Evolutionary conservation across 2,329 filamentous ascomycete genomes (phyloP).

Genomic region (Dothistroma septosporum): DNA sequence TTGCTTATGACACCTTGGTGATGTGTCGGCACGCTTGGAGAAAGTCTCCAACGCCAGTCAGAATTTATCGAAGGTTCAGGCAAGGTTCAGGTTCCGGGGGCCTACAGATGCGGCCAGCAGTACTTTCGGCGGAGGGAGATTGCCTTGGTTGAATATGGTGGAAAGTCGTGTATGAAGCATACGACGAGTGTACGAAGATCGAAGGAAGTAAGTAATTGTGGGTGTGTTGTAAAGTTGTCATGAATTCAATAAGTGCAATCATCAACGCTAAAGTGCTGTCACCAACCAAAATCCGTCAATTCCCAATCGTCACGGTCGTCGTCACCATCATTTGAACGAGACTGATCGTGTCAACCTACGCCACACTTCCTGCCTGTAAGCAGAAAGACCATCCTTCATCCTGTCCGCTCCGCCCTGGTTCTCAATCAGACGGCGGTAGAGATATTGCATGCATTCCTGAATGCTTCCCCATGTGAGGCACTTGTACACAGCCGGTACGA

Average conservation of each 20-base stretch:
- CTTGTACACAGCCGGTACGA: slow-evolving; percentile 26
- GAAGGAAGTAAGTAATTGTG: neutral
- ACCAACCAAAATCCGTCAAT: neutral
- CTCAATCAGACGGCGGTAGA: slow-evolving; percentile 27
- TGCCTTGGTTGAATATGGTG: neutral
- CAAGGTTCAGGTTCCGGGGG: neutral
- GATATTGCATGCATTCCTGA: slow-evolving; percentile 31
- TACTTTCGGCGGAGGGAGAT: neutral
- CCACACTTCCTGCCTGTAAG: slow-evolving; percentile 6
- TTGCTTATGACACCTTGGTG: neutral
- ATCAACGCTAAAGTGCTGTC: neutral
- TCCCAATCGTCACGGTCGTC: neutral
- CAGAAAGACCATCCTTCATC: slow-evolving; percentile 10
- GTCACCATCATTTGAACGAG: slow-evolving; percentile 1
- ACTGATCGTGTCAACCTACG: neutral
- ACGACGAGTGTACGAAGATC: neutral
- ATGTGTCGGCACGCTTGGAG: neutral
- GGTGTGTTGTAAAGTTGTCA: neutral
- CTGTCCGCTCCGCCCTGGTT: slow-evolving; percentile 27
- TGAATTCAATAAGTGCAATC: neutral
- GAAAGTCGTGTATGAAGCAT: neutral
- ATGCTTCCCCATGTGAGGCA: slow-evolving; percentile 31
- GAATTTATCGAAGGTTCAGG: neutral
- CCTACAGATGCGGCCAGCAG: neutral
- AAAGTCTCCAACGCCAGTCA: neutral